These are phyloP conservation scores for Trichoderma harzianum DNA, from an alignment of 2,329 filamentous ascomycete genomes.

Conservation along the genomic window DNA sequence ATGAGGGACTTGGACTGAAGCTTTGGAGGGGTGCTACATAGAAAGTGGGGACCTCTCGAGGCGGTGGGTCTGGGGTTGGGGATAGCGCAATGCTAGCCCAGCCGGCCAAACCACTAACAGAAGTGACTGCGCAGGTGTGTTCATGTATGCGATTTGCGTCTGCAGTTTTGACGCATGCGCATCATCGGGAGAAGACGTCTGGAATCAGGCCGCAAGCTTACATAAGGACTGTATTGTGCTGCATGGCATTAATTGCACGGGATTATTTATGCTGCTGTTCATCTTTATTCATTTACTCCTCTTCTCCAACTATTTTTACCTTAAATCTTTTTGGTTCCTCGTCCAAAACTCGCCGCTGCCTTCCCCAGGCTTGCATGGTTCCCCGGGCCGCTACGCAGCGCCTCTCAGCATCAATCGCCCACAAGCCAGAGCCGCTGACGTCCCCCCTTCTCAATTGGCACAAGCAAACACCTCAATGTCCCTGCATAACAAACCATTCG, in stretches of 20 bases:
- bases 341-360: background rate
- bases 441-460: background rate
- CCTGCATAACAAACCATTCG: conserved; percentile 2
- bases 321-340: background rate
- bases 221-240: background rate
- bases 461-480: background rate
- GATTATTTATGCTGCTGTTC: background rate
- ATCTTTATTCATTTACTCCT: background rate
- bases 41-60: conserved; percentile 16
- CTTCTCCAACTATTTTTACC: background rate
- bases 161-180: conserved; percentile 9
- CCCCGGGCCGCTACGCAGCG: conserved; percentile 10
- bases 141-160: conserved; percentile 14
- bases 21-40: conserved; percentile 18
- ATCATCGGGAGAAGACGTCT: conserved; percentile 11
- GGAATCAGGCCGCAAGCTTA: background rate
- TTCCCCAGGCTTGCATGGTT: background rate
- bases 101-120: conserved; percentile 12
- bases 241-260: background rate
- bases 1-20: conserved; percentile 19
- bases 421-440: conserved; percentile 6
- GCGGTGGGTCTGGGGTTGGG: conserved; percentile 16
- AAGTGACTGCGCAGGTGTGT: background rate
- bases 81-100: background rate
- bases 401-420: conserved; percentile 9